Percentiles rank a stretch among this genome's conserved stretches.
These are phyloP conservation scores for Gillenia trifoliata DNA, from an alignment of 306 rosid genomes.

Conservation along the genomic window DNA sequence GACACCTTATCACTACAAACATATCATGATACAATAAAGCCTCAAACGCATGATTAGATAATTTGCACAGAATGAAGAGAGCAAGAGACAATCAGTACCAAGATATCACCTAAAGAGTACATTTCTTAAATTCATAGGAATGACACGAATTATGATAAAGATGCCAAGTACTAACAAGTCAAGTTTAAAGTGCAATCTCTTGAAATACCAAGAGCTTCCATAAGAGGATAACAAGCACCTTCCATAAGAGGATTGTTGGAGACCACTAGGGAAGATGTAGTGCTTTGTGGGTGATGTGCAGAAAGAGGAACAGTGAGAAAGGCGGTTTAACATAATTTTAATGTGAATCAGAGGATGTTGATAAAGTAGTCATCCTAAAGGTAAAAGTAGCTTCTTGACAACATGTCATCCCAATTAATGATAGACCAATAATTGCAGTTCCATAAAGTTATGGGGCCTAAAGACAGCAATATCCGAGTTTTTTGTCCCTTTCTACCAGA, in stretches of 20 bases:
- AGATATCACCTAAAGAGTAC: neutral
- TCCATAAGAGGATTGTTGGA: neutral
- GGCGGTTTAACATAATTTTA: neutral
- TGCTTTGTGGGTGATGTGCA: neutral
- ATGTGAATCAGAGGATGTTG: neutral
- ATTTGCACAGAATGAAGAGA: neutral
- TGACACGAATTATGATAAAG: neutral
- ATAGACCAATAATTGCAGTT: neutral
- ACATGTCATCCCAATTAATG: neutral
- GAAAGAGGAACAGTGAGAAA: neutral
- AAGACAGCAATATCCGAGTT: neutral
- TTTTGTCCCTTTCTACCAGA: neutral
- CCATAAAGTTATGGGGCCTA: neutral
- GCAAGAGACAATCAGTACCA: neutral
- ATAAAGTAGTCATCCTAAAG: neutral
- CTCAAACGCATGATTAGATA: neutral
- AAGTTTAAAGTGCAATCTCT: neutral
- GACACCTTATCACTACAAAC: neutral
- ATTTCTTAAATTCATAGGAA: neutral
- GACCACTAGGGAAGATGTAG: neutral
- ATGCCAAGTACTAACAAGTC: neutral
- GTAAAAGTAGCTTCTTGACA: neutral
- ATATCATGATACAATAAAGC: neutral
- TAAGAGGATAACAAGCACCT: neutral
- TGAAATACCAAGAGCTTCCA: neutral